Evolutionary conservation across 768 basidiomycete genomes (phyloP).

Genomic region (Pholiota conissans): DNA sequence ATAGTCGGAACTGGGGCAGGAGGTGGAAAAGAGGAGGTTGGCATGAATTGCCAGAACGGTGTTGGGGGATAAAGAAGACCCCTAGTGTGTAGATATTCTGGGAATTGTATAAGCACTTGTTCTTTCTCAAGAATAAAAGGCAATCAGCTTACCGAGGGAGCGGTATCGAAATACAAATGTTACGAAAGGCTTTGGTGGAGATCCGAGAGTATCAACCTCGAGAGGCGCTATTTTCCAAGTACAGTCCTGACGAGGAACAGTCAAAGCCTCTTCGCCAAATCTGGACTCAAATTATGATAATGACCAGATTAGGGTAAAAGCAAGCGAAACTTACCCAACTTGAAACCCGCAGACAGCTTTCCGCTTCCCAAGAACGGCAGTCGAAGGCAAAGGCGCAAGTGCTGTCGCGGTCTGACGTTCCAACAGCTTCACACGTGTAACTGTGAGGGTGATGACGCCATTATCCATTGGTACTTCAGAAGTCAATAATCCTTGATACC

Average conservation of each 20-base stretch:
- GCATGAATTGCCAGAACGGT: too few relatives aligned
- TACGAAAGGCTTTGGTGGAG: conserved; percentile 51
- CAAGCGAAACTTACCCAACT: conserved; percentile 39
- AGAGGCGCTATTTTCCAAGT: conserved; percentile 60
- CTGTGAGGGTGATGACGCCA: conserved; percentile 56
- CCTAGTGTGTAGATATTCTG: neutral
- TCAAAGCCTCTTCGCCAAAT: conserved; percentile 43
- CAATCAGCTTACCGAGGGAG: conserved; percentile 53
- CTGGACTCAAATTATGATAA: conserved; percentile 33
- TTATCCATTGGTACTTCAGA: conserved; percentile 29
- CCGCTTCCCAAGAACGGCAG: conserved; percentile 31
- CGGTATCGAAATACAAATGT: conserved; percentile 71
- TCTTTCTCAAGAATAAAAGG: neutral
- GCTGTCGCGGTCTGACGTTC: conserved; percentile 41
- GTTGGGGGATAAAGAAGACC: too few relatives aligned
- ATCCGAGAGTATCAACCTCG: conserved; percentile 31
- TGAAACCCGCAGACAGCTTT: conserved; percentile 39
- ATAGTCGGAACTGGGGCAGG: too few relatives aligned
- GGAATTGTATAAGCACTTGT: neutral
- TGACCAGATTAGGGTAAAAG: conserved; percentile 7
- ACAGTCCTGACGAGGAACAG: conserved; percentile 38
- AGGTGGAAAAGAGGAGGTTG: too few relatives aligned
- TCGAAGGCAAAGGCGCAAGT: conserved; percentile 36
- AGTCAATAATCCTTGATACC: neutral
- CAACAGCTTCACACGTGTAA: conserved; percentile 42